Conservation (phyloP, 2,329 filamentous ascomycete species). For the Paecilomyces variotii region DNA sequence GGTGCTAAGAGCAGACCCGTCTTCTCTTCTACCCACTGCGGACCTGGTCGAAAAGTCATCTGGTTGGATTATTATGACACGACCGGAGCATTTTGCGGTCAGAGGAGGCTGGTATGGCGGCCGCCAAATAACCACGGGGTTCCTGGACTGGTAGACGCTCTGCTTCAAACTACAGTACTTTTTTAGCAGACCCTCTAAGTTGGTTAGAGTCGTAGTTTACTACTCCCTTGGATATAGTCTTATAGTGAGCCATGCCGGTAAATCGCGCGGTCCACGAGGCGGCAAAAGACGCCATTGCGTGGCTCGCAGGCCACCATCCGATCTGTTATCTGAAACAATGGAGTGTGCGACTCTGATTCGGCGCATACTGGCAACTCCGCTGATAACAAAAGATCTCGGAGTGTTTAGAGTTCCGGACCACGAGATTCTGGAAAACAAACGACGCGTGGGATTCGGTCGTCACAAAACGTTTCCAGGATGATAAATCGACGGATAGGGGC, state of each 20-base stretch:
- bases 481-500: neutral
- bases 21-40: neutral
- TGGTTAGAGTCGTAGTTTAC: neutral
- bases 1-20: neutral
- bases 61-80: neutral
- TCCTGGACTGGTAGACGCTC: neutral
- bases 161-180: neutral
- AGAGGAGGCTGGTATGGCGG: neutral
- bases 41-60: neutral
- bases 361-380: neutral
- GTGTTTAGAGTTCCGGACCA: neutral
- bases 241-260: neutral
- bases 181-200: neutral
- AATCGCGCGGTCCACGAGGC: neutral
- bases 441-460: neutral
- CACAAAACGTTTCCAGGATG: neutral
- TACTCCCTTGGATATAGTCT: neutral
- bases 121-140: neutral
- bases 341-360: neutral
- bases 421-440: neutral
- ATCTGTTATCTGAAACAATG: neutral
- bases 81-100: neutral
- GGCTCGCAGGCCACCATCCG: neutral
- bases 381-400: neutral
- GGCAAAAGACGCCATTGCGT: neutral